Conservation (phyloP, 2,329 filamentous ascomycete species). For the Rhynchosporium graminicola region DNA sequence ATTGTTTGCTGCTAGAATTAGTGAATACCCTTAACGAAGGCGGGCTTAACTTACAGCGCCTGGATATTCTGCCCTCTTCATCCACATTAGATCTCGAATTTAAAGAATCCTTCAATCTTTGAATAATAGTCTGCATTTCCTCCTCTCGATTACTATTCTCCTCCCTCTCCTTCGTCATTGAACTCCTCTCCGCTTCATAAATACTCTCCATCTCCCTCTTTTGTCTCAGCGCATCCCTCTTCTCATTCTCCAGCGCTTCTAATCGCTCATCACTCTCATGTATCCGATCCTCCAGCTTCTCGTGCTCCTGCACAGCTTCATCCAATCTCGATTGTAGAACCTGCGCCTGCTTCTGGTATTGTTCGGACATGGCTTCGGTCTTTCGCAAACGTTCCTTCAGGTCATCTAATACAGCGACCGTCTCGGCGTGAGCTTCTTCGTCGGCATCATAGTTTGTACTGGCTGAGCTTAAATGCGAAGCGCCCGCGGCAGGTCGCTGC, state of each 20-base stretch:
- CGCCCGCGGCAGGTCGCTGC: conserved; percentile 52
- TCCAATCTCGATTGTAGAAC: conserved; percentile 84
- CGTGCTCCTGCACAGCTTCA: conserved; percentile 80
- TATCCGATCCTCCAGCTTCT: conserved; percentile 80
- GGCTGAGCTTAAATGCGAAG: conserved; percentile 38
- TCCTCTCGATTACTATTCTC: conserved; percentile 82
- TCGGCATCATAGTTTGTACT: conserved; percentile 52
- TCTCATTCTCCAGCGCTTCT: conserved; percentile 79
- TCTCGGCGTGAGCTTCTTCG: conserved; percentile 77
- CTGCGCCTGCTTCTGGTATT: conserved; percentile 80
- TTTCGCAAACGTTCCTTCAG: conserved; percentile 79
- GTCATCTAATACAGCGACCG: conserved; percentile 77
- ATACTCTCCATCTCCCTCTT: conserved; percentile 90
- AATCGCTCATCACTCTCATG: conserved; percentile 86
- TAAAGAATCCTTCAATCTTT: conserved; percentile 86
- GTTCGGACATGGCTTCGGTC: conserved; percentile 75
- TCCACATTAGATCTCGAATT: conserved; percentile 67
- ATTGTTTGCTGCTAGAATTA: conserved; percentile 43
- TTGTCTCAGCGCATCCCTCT: conserved; percentile 78
- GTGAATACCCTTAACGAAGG: conserved; percentile 27
- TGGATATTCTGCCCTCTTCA: conserved; percentile 56
- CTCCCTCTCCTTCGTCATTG: conserved; percentile 89
- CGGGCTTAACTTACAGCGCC: conserved; percentile 54
- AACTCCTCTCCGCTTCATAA: conserved; percentile 85
- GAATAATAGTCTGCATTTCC: conserved; percentile 86